Evolutionary conservation across 805 yeast species (phyloP).

Genomic region (Jamesozyma hellenica): DNA sequence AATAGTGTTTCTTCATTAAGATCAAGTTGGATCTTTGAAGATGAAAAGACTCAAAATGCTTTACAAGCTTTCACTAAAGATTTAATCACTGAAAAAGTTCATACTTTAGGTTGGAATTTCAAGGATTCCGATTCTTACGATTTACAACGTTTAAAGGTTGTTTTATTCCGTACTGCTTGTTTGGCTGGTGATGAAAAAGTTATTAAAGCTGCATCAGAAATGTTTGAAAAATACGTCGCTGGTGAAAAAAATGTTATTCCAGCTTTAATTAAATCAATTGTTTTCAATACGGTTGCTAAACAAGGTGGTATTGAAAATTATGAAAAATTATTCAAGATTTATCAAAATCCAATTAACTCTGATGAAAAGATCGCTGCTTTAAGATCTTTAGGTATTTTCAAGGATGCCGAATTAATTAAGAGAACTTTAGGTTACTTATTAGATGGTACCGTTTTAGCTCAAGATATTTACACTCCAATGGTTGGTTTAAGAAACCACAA

Average conservation of each 20-base stretch:
- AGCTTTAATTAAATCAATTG: conserved; percentile 58
- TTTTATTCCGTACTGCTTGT: conserved; percentile 52
- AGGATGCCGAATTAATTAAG: conserved; percentile 39
- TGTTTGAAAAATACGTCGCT: conserved; percentile 43
- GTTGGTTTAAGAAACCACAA: conserved; percentile 54
- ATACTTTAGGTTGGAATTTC: conserved; percentile 56
- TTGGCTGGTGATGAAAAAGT: conserved; percentile 40
- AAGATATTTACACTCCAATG: conserved; percentile 71
- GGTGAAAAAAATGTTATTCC: conserved; percentile 62
- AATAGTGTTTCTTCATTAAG: conserved; percentile 39
- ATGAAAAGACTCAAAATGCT: conserved; percentile 35
- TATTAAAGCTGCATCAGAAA: conserved; percentile 35
- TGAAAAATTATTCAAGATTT: conserved; percentile 50
- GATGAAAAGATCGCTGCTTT: conserved; percentile 65
- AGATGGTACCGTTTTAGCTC: conserved; percentile 51
- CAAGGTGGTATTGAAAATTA: conserved; percentile 51
- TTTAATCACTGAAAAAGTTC: conserved; percentile 45
- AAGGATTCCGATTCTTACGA: conserved; percentile 44
- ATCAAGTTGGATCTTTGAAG: conserved; percentile 48
- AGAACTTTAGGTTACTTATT: conserved; percentile 48
- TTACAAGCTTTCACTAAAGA: conserved; percentile 43
- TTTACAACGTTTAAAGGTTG: conserved; percentile 55
- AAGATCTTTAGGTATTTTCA: conserved; percentile 55
- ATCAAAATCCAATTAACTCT: conserved; percentile 45
- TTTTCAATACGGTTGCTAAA: conserved; percentile 55